Evolutionary conservation across 164 flowering plant species (phyloP).

Genomic region (Paratinospora sagittata): DNA sequence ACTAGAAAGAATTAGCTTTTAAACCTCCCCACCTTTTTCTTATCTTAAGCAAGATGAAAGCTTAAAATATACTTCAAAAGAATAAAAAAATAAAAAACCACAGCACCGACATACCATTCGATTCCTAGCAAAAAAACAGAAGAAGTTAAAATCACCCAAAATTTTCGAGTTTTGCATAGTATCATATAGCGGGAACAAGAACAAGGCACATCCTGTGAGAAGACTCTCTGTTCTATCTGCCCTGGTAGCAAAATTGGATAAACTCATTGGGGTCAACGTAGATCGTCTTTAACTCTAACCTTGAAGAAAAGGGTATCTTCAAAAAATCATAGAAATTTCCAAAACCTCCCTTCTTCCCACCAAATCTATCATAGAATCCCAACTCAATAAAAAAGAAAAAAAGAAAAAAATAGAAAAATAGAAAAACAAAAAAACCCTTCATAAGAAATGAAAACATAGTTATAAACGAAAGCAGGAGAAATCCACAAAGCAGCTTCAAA

Average conservation of each 20-base stretch:
- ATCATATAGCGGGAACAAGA: neutral
- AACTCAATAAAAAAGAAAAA: too few species aligned
- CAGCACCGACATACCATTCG: neutral
- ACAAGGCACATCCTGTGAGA: neutral
- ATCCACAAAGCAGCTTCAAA: neutral
- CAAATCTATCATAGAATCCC: too few species aligned
- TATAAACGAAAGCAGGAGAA: too few species aligned
- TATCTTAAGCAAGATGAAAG: neutral
- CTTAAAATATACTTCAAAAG: neutral
- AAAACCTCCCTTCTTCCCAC: too few species aligned
- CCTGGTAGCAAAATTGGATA: too few species aligned
- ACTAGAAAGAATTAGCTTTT: neutral
- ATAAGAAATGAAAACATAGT: too few species aligned
- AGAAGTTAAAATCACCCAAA: neutral
- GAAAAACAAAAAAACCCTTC: too few species aligned
- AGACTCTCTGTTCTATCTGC: too few species aligned
- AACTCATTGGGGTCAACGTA: neutral
- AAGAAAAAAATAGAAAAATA: too few species aligned
- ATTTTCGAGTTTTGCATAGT: neutral
- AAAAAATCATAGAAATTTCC: neutral
- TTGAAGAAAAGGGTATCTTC: neutral
- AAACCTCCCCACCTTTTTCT: neutral
- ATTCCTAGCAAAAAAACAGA: neutral
- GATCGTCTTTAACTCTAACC: neutral
- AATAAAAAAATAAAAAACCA: too few species aligned